Base-by-base conservation (phyloP, 2,329 filamentous ascomycete genomes). In the Emmonsiellopsis sp. region DNA sequence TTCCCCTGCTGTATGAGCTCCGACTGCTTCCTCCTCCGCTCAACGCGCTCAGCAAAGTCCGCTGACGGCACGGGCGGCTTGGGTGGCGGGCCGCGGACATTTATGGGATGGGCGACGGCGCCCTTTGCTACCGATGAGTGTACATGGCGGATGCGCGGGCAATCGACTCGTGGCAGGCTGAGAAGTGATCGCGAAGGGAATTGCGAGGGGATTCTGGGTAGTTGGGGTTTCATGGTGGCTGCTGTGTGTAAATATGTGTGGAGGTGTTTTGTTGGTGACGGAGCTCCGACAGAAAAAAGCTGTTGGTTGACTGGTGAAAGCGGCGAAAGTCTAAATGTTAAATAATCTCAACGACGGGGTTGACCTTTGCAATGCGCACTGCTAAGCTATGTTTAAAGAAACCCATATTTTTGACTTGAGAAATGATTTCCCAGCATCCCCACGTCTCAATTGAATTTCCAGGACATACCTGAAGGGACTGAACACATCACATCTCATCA, bases 21-120 rank as follows among this genome's bases (percentile, higher is more conserved):
- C 2, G 74, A 74, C 63, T 81, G 77, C 57, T 75, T 71, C 55
- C 70, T 68, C 59, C 78, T 77, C 51, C 76, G 66, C 34, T 73
- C 73, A 13, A 79, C 63, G 15, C 73, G 67, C 40, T 76, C 74
- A 51, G 73, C 68, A 32, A 77, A 73, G 54, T 75, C 73, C 13
- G 76, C 70, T 7, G 74, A 65, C 5, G 79, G 74, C 48, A 73
- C 70, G 13, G 82, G 82, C 16, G 79, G 74, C 59, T 75, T 75
- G 2, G 82, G 82, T 38, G 82, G 82, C 51, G 81, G 81, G 3
- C 81, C 81, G 48, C 80, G 73, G 9, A 81, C 76, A 9, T 79
- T 82, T 52, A 81, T 74, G 57, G 80, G 76, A 54, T 83, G 73
- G 11, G 81, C 79, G 48, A 78, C 77, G 7, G 81, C 81, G 51